These are phyloP conservation scores for Tetrapisispora taiwanensis DNA, from an alignment of 805 yeast genomes.

Conservation along the genomic window DNA sequence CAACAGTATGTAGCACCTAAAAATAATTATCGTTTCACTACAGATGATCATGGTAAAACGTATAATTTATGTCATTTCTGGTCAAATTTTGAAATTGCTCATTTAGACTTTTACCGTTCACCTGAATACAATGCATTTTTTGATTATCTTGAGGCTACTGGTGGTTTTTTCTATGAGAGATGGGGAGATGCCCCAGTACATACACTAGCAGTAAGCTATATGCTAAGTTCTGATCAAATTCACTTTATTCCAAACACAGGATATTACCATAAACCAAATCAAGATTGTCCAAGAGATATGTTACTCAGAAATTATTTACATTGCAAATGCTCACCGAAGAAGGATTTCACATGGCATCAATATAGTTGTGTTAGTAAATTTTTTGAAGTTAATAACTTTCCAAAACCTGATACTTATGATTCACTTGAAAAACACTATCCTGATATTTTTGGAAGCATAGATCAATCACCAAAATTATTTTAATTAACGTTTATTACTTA, in stretches of 20 bases:
- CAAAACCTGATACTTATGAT: not conserved
- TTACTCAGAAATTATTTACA: conserved; percentile 37
- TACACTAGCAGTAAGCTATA: conserved; percentile 68
- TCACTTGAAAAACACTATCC: conserved; percentile 1
- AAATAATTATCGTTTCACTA: conserved; percentile 53
- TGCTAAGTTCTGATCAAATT: conserved; percentile 52
- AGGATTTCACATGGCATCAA: conserved; percentile 57
- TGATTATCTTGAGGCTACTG: conserved; percentile 57
- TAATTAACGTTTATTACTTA: not conserved
- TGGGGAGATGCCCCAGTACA: conserved; percentile 92
- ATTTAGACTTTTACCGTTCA: conserved; percentile 58
- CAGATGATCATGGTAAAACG: conserved; percentile 29
- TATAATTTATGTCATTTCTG: conserved; percentile 78
- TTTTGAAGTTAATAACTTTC: conserved; percentile 19
- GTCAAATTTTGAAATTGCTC: conserved; percentile 80
- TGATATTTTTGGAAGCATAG: conserved; percentile 1
- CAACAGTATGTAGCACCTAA: conserved; percentile 47
- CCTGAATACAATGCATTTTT: conserved; percentile 59
- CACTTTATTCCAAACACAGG: conserved; percentile 77
- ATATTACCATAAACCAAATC: conserved; percentile 67
- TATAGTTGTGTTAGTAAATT: conserved; percentile 53
- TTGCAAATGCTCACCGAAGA: conserved; percentile 50
- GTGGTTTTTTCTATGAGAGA: conserved; percentile 79
- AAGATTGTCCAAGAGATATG: conserved; percentile 48
- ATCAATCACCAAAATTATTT: not conserved